Conservation (phyloP, 2,329 filamentous ascomycete species). For the Cordyceps cateniannulata region DNA sequence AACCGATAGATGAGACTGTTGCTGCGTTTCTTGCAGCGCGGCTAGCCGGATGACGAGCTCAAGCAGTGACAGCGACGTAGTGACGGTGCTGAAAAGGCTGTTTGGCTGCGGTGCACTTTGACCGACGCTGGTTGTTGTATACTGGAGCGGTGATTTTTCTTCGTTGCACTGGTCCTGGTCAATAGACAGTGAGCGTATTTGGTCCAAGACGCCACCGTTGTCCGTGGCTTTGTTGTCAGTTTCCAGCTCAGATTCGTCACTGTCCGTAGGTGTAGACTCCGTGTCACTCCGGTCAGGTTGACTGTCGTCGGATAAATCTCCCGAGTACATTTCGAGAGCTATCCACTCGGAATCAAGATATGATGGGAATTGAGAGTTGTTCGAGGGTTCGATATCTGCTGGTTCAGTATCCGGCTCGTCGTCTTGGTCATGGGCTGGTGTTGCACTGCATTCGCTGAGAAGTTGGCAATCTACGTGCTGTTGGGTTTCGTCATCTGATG, state of each 20-base stretch:
- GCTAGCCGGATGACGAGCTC: constrained; percentile 84
- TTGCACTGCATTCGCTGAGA: not conserved
- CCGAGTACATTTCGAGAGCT: constrained; percentile 70
- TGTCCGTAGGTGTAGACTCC: constrained; percentile 27
- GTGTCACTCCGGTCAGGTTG: constrained; percentile 43
- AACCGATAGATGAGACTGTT: constrained; percentile 81
- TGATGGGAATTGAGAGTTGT: constrained; percentile 14
- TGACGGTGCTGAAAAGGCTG: constrained; percentile 43
- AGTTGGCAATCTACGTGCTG: not conserved
- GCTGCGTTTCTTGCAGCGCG: constrained; percentile 86
- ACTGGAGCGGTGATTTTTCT: not conserved
- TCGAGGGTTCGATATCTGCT: constrained; percentile 27
- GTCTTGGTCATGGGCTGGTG: too few relatives aligned
- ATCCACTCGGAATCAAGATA: constrained; percentile 80
- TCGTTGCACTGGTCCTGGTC: not conserved
- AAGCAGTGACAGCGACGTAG: constrained; percentile 63
- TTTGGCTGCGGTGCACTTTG: not conserved
- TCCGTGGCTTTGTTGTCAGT: constrained; percentile 11
- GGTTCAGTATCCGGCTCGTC: too few relatives aligned
- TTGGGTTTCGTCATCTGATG: not conserved
- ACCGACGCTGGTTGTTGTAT: not conserved
- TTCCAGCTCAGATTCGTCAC: constrained; percentile 40
- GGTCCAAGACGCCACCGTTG: not conserved
- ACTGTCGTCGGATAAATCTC: not conserved
- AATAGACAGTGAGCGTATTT: not conserved